These are phyloP conservation scores for Phylloporus rhodoxanthus DNA, from an alignment of 768 basidiomycete species.

Conservation along the genomic window DNA sequence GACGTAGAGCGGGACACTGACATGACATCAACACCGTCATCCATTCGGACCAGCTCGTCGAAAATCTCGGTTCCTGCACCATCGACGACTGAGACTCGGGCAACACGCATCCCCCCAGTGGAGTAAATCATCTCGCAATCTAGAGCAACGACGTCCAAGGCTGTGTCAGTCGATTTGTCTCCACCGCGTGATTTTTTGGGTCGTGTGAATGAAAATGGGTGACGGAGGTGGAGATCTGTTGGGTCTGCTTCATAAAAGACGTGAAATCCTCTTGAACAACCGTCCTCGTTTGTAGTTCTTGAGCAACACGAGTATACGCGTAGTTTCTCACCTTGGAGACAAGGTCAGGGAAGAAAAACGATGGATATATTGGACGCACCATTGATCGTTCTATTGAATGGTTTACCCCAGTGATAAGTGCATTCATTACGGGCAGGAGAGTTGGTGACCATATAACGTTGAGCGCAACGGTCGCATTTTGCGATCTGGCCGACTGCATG, in stretches of 20 bases:
- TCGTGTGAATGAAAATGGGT: constrained; percentile 58
- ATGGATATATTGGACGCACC: constrained; percentile 40
- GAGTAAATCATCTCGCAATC: constrained; percentile 98
- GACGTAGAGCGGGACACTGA: constrained; percentile 32
- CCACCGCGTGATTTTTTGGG: constrained; percentile 8
- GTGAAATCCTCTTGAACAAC: constrained; percentile 77
- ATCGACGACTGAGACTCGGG: constrained; percentile 86
- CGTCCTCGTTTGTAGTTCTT: constrained; percentile 49
- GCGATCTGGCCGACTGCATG: constrained; percentile 54
- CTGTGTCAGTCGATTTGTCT: constrained; percentile 24
- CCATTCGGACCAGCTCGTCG: constrained; percentile 78
- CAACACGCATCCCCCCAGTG: constrained; percentile 87
- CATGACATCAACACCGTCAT: constrained; percentile 75
- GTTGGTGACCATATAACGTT: constrained; percentile 62
- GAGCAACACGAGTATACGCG: constrained; percentile 79
- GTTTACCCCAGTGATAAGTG: constrained; percentile 77
- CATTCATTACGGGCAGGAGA: constrained; percentile 59
- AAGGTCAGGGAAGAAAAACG: background rate
- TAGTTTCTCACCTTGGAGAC: constrained; percentile 53
- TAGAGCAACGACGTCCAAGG: constrained; percentile 76
- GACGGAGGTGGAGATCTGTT: constrained; percentile 63
- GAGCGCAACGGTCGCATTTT: constrained; percentile 76
- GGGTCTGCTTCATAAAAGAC: constrained; percentile 81
- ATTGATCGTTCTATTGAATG: constrained; percentile 52
- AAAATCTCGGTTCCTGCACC: constrained; percentile 67